phyloP scores from a whole-genome alignment of 75 land plant species.

The Pinus albicaulis region DNA sequence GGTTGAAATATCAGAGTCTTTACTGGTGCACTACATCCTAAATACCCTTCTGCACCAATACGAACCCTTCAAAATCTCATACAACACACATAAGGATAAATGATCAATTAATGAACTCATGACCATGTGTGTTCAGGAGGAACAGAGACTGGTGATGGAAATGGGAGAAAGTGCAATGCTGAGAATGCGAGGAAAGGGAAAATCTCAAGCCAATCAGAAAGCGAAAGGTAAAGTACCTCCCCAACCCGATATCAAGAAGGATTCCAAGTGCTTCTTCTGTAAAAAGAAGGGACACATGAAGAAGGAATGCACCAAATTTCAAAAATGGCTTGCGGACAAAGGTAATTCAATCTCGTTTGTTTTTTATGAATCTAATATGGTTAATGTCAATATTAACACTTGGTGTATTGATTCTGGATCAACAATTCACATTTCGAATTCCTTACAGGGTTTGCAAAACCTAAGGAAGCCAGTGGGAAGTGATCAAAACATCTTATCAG shows the following conservation, averaged over 20 bases:
- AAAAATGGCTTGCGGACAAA: constrained; percentile 1
- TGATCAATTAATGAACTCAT: constrained; percentile 35
- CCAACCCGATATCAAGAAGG: background rate
- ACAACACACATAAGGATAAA: constrained; percentile 37
- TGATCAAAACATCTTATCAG: background rate
- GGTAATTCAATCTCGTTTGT: constrained; percentile 12
- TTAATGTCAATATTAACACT: constrained; percentile 2
- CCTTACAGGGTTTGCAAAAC: background rate
- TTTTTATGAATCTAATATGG: constrained; percentile 13
- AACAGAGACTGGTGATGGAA: constrained; percentile 17
- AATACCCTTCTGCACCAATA: background rate
- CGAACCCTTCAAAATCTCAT: constrained; percentile 12
- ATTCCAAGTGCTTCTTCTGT: background rate
- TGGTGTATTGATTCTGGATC: background rate
- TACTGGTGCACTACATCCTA: constrained; percentile 8
- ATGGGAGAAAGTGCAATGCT: constrained; percentile 7
- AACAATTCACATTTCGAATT: background rate
- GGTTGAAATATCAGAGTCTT: constrained; percentile 8
- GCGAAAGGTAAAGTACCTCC: background rate
- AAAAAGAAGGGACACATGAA: background rate
- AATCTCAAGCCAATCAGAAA: background rate
- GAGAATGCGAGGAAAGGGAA: background rate
- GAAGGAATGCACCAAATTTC: background rate
- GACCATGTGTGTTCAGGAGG: constrained; percentile 36
- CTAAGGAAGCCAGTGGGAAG: background rate